Percentiles rank a stretch among this genome's conserved stretches.
Evolutionary conservation across 306 rosid genomes (phyloP).

Genomic region (Carpinus fangiana): DNA sequence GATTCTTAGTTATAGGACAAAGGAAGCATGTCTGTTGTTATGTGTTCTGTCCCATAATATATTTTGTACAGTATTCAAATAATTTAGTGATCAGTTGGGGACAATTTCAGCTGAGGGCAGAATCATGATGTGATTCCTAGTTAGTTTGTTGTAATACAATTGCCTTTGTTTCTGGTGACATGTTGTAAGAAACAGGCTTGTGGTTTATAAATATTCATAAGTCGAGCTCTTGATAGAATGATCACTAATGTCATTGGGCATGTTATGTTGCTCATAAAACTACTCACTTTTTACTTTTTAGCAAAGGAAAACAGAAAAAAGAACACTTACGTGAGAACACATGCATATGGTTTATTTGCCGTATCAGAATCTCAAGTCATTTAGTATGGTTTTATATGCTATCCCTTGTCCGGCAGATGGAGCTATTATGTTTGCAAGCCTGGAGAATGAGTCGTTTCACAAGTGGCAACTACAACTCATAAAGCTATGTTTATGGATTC

Average conservation of each 20-base stretch:
- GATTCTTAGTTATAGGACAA: background rate
- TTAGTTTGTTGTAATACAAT: too few relatives aligned
- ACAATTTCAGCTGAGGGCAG: background rate
- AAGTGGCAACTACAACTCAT: background rate
- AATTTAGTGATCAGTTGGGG: background rate
- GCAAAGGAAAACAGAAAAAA: background rate
- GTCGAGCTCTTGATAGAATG: background rate
- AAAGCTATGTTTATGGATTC: conserved; percentile 6
- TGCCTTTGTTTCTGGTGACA: too few relatives aligned
- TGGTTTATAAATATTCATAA: background rate
- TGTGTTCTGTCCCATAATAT: background rate
- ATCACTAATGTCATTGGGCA: background rate
- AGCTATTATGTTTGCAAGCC: conserved; percentile 12
- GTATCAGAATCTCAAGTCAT: background rate
- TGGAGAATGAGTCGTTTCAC: conserved; percentile 6
- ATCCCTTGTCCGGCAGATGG: conserved; percentile 27
- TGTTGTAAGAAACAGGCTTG: too few relatives aligned
- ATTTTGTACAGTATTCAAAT: background rate
- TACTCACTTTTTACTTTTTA: too few relatives aligned
- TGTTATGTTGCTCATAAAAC: background rate
- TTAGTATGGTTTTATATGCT: background rate
- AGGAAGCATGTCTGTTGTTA: background rate
- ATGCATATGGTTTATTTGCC: background rate
- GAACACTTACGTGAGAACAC: background rate
- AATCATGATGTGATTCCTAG: too few relatives aligned